These are phyloP conservation scores for Chytridium lagenaria DNA, from an alignment of 371 early-diverging fungal genomes.

Conservation along the genomic window DNA sequence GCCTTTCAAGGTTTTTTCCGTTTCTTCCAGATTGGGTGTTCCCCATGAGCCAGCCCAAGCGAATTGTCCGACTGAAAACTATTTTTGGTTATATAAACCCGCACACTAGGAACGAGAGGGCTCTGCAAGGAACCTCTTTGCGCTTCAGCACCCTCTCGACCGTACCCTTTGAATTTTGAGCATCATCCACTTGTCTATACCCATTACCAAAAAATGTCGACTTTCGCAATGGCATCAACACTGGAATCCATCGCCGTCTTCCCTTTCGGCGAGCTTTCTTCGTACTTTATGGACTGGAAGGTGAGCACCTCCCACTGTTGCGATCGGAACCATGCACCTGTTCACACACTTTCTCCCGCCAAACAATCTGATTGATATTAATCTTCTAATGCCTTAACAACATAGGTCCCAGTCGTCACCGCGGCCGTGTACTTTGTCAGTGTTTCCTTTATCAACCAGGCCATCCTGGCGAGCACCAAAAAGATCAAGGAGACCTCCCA, in stretches of 20 bases:
- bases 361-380: not conserved
- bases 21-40: no score
- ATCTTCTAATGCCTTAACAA: not conserved
- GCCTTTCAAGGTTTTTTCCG: no score
- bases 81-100: no score
- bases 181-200: not conserved
- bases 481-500: not conserved
- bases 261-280: constrained; percentile 15
- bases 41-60: no score
- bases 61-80: no score
- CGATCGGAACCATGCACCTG: not conserved
- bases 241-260: not conserved
- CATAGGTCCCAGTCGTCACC: constrained; percentile 28
- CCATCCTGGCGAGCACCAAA: not conserved
- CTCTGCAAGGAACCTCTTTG: no score
- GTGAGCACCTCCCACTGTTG: not conserved
- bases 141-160: no score
- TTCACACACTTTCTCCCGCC: not conserved
- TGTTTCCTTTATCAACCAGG: constrained; percentile 22
- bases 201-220: not conserved
- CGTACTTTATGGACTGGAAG: constrained; percentile 18
- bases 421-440: constrained; percentile 29
- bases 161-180: not conserved
- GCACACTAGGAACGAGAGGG: no score
- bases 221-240: not conserved